A percentile compares a stretch with the other conserved stretches of the same genome.
These are phyloP conservation scores for Lachnellula occidentalis DNA, from an alignment of 2,329 filamentous ascomycete genomes.

Conservation along the genomic window DNA sequence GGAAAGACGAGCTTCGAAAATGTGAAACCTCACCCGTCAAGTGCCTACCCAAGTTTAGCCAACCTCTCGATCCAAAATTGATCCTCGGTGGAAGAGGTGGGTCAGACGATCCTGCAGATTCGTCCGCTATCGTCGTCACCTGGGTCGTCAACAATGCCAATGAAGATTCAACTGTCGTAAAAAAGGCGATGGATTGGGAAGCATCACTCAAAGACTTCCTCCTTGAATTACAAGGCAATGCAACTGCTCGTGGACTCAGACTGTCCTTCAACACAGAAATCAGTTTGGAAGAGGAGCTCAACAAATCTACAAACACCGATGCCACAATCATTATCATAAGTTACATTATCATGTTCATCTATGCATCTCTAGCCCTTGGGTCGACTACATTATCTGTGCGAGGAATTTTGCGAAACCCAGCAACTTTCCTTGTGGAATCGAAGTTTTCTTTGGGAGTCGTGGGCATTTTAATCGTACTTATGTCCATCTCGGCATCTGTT, in stretches of 20 bases:
- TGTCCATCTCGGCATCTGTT: conserved; percentile 95
- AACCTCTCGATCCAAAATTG: conserved; percentile 80
- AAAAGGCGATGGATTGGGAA: conserved; percentile 85
- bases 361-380: conserved; percentile 86
- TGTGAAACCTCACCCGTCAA: conserved; percentile 77
- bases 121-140: conserved; percentile 77
- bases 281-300: conserved; percentile 90
- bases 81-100: conserved; percentile 76
- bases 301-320: conserved; percentile 97
- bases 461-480: conserved; percentile 90
- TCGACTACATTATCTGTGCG: conserved; percentile 76
- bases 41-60: conserved; percentile 83
- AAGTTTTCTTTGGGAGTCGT: conserved; percentile 95
- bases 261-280: conserved; percentile 94
- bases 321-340: conserved; percentile 95
- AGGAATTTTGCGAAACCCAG: conserved; percentile 75
- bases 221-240: conserved; percentile 74
- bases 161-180: conserved; percentile 65
- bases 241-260: conserved; percentile 68
- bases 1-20: conserved; percentile 64
- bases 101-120: conserved; percentile 60
- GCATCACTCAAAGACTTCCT: conserved; percentile 68
- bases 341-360: conserved; percentile 98
- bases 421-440: conserved; percentile 83
- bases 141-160: conserved; percentile 90